Evolutionary conservation across 306 rosid genomes (phyloP).

Genomic region (Glycine tomentella): DNA sequence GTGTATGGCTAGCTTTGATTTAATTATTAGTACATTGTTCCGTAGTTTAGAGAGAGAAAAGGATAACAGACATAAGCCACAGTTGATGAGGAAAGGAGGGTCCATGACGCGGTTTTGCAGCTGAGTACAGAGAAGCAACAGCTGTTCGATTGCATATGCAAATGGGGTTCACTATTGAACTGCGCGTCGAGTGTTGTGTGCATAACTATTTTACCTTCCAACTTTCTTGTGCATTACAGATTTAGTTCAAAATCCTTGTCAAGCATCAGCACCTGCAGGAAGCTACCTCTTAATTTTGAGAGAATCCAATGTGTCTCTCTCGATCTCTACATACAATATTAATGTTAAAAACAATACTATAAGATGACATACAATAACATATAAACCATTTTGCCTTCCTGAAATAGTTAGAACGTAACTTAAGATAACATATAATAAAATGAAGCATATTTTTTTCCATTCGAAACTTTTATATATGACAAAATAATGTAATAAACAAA

Average conservation of each 20-base stretch:
- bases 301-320: slow-evolving; percentile 57
- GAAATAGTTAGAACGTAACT: background rate
- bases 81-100: slow-evolving; percentile 53
- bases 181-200: slow-evolving; percentile 46
- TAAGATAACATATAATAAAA: slow-evolving; percentile 18
- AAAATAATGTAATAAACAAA: background rate
- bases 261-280: slow-evolving; percentile 48
- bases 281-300: slow-evolving; percentile 50
- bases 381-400: background rate
- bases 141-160: slow-evolving; percentile 65
- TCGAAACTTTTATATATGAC: background rate
- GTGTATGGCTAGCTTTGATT: background rate
- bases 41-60: slow-evolving; percentile 23
- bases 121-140: slow-evolving; percentile 76
- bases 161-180: slow-evolving; percentile 33
- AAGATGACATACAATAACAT: too few species aligned
- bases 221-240: slow-evolving; percentile 45
- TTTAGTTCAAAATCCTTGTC: slow-evolving; percentile 37
- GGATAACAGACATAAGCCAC: slow-evolving; percentile 16
- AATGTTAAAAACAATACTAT: background rate
- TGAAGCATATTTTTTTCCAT: background rate
- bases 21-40: background rate
- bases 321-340: slow-evolving; percentile 29
- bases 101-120: slow-evolving; percentile 81
- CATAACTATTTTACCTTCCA: slow-evolving; percentile 27